Evolutionary conservation across 1,139 yeast genomes (phyloP).

Genomic region (Yamadazyma atmosphaerica): DNA sequence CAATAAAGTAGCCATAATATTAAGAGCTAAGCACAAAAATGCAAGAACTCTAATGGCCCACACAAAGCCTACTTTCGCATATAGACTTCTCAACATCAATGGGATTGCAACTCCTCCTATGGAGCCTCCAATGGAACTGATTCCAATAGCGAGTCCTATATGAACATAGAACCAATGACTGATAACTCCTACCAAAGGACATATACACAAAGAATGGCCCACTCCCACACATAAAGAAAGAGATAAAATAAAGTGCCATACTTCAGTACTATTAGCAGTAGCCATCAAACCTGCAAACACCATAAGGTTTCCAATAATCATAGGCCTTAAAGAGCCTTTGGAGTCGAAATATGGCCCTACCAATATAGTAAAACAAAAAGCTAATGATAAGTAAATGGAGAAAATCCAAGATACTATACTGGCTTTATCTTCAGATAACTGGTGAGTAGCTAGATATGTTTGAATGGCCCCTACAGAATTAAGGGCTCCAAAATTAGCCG

Average conservation of each 20-base stretch:
- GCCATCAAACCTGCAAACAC: conserved; percentile 51
- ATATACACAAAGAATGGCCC: conserved; percentile 57
- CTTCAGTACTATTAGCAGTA: conserved; percentile 47
- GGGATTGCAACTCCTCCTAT: conserved; percentile 66
- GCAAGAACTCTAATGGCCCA: conserved; percentile 66
- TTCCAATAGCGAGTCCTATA: conserved; percentile 56
- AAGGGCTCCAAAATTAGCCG: conserved; percentile 59
- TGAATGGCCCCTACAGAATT: conserved; percentile 68
- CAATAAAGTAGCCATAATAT: conserved; percentile 38
- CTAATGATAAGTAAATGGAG: conserved; percentile 56
- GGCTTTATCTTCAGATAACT: conserved; percentile 42
- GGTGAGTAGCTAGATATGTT: conserved; percentile 56
- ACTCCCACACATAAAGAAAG: conserved; percentile 50
- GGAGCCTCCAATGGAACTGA: conserved; percentile 64
- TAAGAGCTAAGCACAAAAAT: conserved; percentile 45
- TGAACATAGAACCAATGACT: conserved; percentile 59
- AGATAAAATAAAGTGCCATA: conserved; percentile 56
- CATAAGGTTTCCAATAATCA: conserved; percentile 44
- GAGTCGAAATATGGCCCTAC: conserved; percentile 47
- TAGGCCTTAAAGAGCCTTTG: conserved; percentile 45
- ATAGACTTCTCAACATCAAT: conserved; percentile 53
- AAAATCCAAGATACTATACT: conserved; percentile 66
- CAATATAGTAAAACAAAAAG: conserved; percentile 58
- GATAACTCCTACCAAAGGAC: conserved; percentile 56
- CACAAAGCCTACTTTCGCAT: conserved; percentile 51